Evolutionary conservation across 352 stramenopile species (phyloP), one percentile per base, ranked within the genome.

Genomic region (Pythium aquatile): DNA sequence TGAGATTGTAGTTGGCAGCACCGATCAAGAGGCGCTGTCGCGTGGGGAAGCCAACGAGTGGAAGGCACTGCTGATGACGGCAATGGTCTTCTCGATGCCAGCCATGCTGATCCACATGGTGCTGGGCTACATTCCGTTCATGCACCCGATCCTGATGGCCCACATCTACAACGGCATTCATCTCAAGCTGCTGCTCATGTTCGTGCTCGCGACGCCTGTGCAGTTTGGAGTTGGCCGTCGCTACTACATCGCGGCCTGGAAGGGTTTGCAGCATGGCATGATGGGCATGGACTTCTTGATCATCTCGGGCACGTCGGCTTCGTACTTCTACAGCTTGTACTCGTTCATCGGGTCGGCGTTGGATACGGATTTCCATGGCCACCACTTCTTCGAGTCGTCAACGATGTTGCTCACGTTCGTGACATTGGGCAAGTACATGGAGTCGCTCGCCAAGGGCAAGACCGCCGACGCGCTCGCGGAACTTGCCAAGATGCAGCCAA

Each of bases 231-330:
- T 94, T 1, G 88, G 88, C 6, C 60, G 72, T 35, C 78, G 88
- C 3, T 96, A 91, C 66, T 94, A 96, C 66, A 73, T 91, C 48
- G 87, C 81, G 0, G 85, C 88, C 4, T 94, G 78, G 69, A 93
- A 93, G 55, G 85, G 87, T 11, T 39, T 95, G 13, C 77, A 90
- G 66, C 88, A 95, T 55, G 82, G 88, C 1, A 87, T 91, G 56
- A 91, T 94, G 77, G 88, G 88, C n/a, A 96, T 96, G 88, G 86
- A 93, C 57, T 96, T 96, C 58, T 62, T 96, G 32, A 87, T 96
- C 32, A 85, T 93, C 39, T 74, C 87, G 8, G 88, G 88, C 60
- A 95, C 88, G 0, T 84, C 81, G n/a, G 83, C 88, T 49, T 94
- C 88, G 58, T 96, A 96, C 63, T 70, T 88, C 11, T 96, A 96